A percentile compares a stretch with the other conserved stretches of the same genome.
These are phyloP conservation scores for Gonium pectorale DNA, from an alignment of 139 green algal species.

Conservation along the genomic window DNA sequence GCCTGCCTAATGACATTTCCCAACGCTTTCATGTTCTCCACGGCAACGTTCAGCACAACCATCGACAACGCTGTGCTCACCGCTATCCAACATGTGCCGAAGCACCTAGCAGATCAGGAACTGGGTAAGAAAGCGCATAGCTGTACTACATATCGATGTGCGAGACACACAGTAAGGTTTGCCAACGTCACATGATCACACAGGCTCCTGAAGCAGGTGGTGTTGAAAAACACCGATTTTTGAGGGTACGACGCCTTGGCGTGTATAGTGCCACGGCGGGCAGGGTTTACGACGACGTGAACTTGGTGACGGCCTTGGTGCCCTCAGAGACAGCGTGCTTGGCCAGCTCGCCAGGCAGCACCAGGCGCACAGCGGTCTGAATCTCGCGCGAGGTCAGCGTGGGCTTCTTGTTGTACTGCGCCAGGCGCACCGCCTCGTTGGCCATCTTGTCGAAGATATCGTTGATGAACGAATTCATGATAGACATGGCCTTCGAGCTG, in stretches of 20 bases:
- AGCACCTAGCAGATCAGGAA: too few relatives aligned
- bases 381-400: slow-evolving; percentile 69
- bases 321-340: slow-evolving; percentile 88
- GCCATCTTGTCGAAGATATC: slow-evolving; percentile 92
- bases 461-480: slow-evolving; percentile 93
- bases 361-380: slow-evolving; percentile 87
- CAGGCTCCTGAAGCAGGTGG: too few relatives aligned
- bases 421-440: slow-evolving; percentile 77
- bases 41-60: too few relatives aligned
- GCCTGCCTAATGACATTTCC: too few relatives aligned
- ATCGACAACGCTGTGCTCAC: too few relatives aligned
- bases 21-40: too few relatives aligned
- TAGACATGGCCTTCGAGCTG: slow-evolving; percentile 45
- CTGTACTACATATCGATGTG: too few relatives aligned
- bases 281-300: slow-evolving; percentile 85
- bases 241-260: background rate
- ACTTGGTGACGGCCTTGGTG: slow-evolving; percentile 96
- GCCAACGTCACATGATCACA: too few relatives aligned
- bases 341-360: slow-evolving; percentile 87
- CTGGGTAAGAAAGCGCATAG: too few relatives aligned
- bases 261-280: background rate
- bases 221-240: slow-evolving; percentile 49
- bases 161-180: too few relatives aligned
- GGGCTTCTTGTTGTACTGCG: slow-evolving; percentile 63
- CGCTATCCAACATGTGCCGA: too few relatives aligned